Percentiles rank a stretch among this genome's conserved stretches.
Conservation (phyloP, 805 yeast genomes). For the Monosporozyma unispora region DNA sequence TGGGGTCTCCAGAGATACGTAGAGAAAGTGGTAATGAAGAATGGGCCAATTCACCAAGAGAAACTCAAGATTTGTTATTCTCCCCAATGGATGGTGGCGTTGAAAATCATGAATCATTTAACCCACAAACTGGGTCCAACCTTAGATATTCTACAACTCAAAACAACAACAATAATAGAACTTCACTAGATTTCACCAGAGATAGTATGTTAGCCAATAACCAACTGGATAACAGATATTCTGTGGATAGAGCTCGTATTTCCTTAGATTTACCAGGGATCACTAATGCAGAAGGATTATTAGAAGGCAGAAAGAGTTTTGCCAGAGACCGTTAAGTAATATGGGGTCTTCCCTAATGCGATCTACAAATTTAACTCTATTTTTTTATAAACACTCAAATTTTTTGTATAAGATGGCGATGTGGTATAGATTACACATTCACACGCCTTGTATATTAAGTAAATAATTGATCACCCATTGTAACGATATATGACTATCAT, state of each 20-base stretch:
- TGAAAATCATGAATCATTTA: neutral
- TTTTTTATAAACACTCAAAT: neutral
- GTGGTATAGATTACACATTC: neutral
- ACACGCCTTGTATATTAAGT: neutral
- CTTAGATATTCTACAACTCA: neutral
- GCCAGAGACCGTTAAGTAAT: conserved; percentile 4
- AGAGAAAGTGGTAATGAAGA: conserved; percentile 5
- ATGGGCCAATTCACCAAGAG: conserved; percentile 21
- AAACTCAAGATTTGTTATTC: conserved; percentile 20
- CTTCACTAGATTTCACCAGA: conserved; percentile 34
- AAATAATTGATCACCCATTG: neutral
- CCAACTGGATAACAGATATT: conserved; percentile 31
- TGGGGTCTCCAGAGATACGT: conserved; percentile 25
- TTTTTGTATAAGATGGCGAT: neutral
- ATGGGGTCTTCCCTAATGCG: too few species aligned
- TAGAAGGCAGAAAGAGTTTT: conserved; percentile 10
- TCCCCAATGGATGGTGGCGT: conserved; percentile 13
- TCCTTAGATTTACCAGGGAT: conserved; percentile 36
- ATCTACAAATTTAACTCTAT: neutral
- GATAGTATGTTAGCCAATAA: conserved; percentile 30
- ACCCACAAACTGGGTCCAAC: conserved; percentile 1
- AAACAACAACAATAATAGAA: conserved; percentile 16
- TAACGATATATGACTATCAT: neutral
- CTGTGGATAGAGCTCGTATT: conserved; percentile 34
- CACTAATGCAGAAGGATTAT: conserved; percentile 26